Evolutionary conservation across 1,284 basidiomycete species (phyloP), one percentile per base, ranked within the genome.

Genomic region (Quambalaria eucalypti): DNA sequence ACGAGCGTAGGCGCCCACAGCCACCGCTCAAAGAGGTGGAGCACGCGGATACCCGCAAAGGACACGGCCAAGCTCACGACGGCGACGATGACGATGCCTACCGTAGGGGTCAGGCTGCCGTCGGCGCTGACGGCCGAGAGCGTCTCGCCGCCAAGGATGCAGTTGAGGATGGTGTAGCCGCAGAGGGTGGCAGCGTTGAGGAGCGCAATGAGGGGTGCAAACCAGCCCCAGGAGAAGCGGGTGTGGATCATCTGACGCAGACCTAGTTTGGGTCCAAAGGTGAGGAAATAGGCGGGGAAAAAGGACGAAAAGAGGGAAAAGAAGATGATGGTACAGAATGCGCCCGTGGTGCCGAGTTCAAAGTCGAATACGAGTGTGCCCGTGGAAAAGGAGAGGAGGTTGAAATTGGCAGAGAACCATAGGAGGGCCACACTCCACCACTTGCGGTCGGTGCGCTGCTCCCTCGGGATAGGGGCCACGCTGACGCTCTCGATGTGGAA

Each of bases 31-130:
- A 83, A 84, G 54, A 78, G 65, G 65, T 84, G 82, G n/a, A 91
- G 79, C 9, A 89, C 81, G 48, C 79, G 82, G 71, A 84, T 84
- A 0, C 88, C 88, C 69, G 84, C 87, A 73, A 91, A 90, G 9
- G 86, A 87, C 21, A 90, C 77, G 12, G 88, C 71, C 25, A 96
- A 80, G 2, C 87, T 85, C 46, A 93, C 80, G 28, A 87, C 64
- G 0, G 83, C 81, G 26, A 93, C 86, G 48, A 96, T 84, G 26
- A 91, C 86, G 55, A 96, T 96, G 0, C 91, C 91, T 14, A 93
- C 86, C 39, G 73, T 76, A 21, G 78, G 70, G 1, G 76, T 76
- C 8, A 79, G 68, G 30, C 54, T 58, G 10, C 56, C 52, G 40
- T 48, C 36, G 26, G 74, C 57, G 14, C 72, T 74, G 38, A 79